These are phyloP conservation scores for Akanthomyces uredinophilus DNA, from an alignment of 2,329 filamentous ascomycete species.

Conservation along the genomic window DNA sequence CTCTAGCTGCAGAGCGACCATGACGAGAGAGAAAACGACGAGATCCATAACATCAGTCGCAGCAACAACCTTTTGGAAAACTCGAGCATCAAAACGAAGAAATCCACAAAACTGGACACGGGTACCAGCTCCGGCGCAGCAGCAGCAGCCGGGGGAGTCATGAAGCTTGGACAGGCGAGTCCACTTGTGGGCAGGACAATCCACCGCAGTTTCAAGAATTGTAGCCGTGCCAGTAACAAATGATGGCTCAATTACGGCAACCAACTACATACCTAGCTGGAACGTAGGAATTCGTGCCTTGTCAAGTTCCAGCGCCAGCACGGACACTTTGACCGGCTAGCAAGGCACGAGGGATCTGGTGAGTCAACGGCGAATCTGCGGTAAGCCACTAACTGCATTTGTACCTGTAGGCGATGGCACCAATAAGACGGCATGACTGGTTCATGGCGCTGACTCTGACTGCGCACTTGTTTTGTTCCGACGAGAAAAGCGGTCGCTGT, in stretches of 20 bases:
- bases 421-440: neutral
- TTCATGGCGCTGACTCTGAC: neutral
- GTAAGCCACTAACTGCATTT: neutral
- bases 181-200: neutral
- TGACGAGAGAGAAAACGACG: neutral
- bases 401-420: neutral
- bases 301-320: neutral
- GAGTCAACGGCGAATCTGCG: neutral
- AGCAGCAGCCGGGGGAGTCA: neutral
- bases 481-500: neutral
- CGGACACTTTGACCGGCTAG: neutral
- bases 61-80: neutral
- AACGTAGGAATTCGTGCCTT: too few species aligned
- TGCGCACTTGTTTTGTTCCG: too few species aligned
- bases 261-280: too few species aligned
- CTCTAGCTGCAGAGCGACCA: too few species aligned
- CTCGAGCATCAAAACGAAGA: neutral
- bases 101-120: constrained; percentile 12
- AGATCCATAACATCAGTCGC: neutral
- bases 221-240: neutral
- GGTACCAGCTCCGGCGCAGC: constrained; percentile 10
- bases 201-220: neutral
- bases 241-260: neutral
- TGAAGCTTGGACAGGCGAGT: neutral
- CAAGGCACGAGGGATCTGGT: neutral